Evolutionary conservation across 176 grass and related monocot genomes (phyloP).

Genomic region (Triticum dicoccoides): DNA sequence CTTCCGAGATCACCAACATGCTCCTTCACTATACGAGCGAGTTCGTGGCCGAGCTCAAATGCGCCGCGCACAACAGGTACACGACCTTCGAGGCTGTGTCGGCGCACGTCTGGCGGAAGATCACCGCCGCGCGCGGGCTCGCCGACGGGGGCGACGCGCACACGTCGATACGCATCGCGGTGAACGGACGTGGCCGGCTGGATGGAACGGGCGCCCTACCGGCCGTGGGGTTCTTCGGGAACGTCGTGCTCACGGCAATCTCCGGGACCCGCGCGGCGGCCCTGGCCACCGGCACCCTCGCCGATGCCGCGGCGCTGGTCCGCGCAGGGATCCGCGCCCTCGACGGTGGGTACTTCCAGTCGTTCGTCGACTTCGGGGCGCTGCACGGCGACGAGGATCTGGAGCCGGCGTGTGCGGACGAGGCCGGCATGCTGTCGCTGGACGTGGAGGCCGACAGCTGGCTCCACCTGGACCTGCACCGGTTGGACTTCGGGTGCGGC

Average conservation of each 20-base stretch:
- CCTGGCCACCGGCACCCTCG: not conserved
- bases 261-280: not conserved
- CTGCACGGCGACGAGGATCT: conserved; percentile 29
- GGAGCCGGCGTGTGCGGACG: not conserved
- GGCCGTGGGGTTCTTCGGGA: conserved; percentile 41
- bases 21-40: conserved; percentile 32
- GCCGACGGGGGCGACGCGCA: not conserved
- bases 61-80: conserved; percentile 10
- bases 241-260: conserved; percentile 44
- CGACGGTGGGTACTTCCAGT: conserved; percentile 37
- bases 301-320: conserved; percentile 27
- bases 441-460: conserved; percentile 45
- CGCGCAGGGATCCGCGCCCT: conserved; percentile 25
- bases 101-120: conserved; percentile 53
- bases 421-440: conserved; percentile 29
- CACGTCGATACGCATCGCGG: conserved; percentile 35
- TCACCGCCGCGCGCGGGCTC: conserved; percentile 37
- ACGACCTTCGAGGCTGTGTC: conserved; percentile 60
- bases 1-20: conserved; percentile 37
- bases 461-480: conserved; percentile 36
- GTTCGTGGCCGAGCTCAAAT: conserved; percentile 39
- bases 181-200: conserved; percentile 45
- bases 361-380: conserved; percentile 58
- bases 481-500: conserved; percentile 47
- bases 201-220: not conserved